Evolutionary conservation across 192 early-diverging fungal genomes (phyloP).

Genomic region (Radiomyces spectabilis): DNA sequence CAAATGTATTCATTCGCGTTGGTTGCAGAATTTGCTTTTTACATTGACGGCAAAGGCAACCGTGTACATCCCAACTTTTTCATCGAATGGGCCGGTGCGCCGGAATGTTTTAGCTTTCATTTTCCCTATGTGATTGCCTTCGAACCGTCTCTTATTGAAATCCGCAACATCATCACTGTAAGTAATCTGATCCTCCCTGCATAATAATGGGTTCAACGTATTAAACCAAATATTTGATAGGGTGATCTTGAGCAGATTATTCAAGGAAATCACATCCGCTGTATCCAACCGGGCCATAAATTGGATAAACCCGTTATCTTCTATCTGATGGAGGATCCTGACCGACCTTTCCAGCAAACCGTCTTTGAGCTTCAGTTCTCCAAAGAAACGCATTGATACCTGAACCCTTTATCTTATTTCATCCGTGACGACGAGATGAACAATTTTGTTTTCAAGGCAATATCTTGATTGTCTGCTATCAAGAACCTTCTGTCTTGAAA

Average conservation of each 20-base stretch:
- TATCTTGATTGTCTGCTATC: not conserved
- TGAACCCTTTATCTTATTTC: not conserved
- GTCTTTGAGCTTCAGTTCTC: not conserved
- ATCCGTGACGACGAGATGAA: not conserved
- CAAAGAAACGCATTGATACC: not conserved
- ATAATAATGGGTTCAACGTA: not conserved
- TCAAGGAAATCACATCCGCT: constrained; percentile 48
- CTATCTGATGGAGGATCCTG: constrained; percentile 6
- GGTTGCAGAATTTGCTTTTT: constrained; percentile 79
- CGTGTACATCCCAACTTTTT: constrained; percentile 65
- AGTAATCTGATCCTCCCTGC: not conserved
- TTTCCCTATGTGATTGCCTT: constrained; percentile 89
- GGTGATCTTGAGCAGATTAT: constrained; percentile 47
- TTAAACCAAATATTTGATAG: constrained; percentile 11
- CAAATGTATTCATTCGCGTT: not conserved
- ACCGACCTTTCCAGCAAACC: not conserved
- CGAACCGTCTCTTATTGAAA: constrained; percentile 86
- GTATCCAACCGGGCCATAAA: constrained; percentile 31
- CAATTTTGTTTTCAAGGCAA: not conserved
- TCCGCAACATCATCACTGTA: constrained; percentile 72
- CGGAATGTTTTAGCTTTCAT: constrained; percentile 73
- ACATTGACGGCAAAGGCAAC: constrained; percentile 80
- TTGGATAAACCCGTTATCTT: constrained; percentile 15
- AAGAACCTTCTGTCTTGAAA: not conserved
- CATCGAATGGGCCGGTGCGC: constrained; percentile 83